These are phyloP conservation scores for Oenanthe sinensis DNA, from an alignment of 129 eudicot species.

Conservation along the genomic window DNA sequence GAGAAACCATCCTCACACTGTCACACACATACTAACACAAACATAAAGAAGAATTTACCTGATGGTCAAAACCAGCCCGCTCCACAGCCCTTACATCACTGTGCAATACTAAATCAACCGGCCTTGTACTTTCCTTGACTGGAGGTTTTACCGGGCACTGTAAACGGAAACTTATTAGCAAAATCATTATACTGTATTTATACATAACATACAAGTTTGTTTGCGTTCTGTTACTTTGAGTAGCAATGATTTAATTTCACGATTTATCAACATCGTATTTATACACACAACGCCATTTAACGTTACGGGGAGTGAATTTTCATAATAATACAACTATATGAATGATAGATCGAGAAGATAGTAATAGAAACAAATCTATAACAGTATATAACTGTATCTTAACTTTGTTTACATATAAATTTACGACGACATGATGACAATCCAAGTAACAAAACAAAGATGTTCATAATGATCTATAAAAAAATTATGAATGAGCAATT, in stretches of 20 bases:
- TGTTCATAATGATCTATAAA: not conserved
- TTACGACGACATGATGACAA: not conserved
- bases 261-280: not conserved
- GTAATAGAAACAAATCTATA: not conserved
- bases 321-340: not conserved
- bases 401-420: not conserved
- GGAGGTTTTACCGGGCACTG: constrained; percentile 79
- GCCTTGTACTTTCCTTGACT: constrained; percentile 70
- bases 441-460: not conserved
- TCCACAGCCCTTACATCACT: constrained; percentile 82
- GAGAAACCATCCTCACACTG: not conserved
- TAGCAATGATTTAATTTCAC: not conserved
- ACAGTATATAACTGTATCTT: not conserved
- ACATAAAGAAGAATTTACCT: constrained; percentile 26
- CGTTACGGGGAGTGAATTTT: not conserved
- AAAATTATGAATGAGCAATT: not conserved
- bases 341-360: not conserved
- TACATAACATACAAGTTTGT: not conserved
- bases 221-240: not conserved
- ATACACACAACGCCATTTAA: not conserved
- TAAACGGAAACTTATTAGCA: not conserved
- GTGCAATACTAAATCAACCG: constrained; percentile 70
- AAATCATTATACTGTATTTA: not conserved
- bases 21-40: not conserved
- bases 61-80: constrained; percentile 87